Conservation (phyloP, 2,329 filamentous ascomycete species). For the Diplocarpon mali region DNA sequence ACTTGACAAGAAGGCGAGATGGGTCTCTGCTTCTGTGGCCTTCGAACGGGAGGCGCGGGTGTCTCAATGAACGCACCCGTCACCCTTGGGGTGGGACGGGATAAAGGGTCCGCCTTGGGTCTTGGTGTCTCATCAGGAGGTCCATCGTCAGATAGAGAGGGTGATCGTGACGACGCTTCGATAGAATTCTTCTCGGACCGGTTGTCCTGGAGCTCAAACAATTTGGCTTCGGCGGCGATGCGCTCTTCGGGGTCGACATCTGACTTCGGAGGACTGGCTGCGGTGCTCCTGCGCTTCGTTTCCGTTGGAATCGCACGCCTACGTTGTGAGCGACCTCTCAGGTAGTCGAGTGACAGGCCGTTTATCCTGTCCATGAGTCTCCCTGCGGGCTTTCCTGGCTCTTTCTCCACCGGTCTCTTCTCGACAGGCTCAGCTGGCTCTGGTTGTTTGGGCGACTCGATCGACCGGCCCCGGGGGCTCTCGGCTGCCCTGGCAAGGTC, state of each 20-base stretch:
- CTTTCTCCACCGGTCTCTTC: not conserved
- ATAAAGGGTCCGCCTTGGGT: constrained; percentile 15
- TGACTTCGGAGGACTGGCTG: constrained; percentile 14
- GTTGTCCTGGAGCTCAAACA: constrained; percentile 22
- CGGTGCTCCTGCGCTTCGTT: constrained; percentile 11
- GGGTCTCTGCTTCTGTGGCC: constrained; percentile 4
- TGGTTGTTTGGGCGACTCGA: not conserved
- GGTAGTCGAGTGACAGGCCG: not conserved
- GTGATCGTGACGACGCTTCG: constrained; percentile 14
- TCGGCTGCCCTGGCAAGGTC: not conserved
- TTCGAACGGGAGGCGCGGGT: constrained; percentile 26
- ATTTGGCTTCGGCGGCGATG: constrained; percentile 19
- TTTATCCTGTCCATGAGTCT: not conserved
- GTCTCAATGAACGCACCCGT: constrained; percentile 26
- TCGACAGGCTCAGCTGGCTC: not conserved
- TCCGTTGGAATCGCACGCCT: not conserved
- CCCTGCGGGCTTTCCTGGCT: not conserved
- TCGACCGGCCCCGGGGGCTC: not conserved
- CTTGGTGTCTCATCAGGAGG: constrained; percentile 15
- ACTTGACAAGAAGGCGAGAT: constrained; percentile 2
- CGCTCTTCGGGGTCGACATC: constrained; percentile 22
- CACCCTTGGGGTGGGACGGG: constrained; percentile 23
- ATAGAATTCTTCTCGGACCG: constrained; percentile 18
- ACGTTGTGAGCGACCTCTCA: not conserved
- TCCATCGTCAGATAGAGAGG: constrained; percentile 13